Percentiles rank a stretch among this genome's conserved stretches.
These are phyloP conservation scores for Porodaedalea pini DNA, from an alignment of 1,284 basidiomycete genomes.

Conservation along the genomic window DNA sequence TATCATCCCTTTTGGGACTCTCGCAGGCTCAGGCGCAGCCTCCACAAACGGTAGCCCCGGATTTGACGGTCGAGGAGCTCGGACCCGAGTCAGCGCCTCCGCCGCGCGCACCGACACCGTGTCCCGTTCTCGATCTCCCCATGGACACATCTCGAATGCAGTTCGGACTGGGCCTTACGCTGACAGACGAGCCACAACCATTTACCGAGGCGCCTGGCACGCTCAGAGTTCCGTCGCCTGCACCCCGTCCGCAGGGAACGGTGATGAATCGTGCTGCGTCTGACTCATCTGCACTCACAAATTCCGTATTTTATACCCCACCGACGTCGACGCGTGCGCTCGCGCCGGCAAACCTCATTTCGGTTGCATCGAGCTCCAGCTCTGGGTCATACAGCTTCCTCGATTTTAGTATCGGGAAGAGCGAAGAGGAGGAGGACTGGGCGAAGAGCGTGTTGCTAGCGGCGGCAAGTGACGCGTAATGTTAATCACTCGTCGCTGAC, in stretches of 20 bases:
- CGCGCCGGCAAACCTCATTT: background rate
- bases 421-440: constrained; percentile 15
- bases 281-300: constrained; percentile 13
- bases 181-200: background rate
- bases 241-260: background rate
- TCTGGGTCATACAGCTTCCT: constrained; percentile 17
- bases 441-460: constrained; percentile 18
- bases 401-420: constrained; percentile 15
- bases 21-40: constrained; percentile 6
- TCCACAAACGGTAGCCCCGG: background rate
- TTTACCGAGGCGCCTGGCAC: background rate
- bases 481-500: no score
- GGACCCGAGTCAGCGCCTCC: background rate
- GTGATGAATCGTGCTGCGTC: constrained; percentile 14
- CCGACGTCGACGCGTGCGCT: constrained; percentile 16
- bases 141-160: constrained; percentile 9
- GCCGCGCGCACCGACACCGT: background rate
- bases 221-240: background rate
- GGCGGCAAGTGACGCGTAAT: constrained; percentile 1
- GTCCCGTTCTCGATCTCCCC: constrained; percentile 17
- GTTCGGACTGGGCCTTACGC: constrained; percentile 8
- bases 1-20: constrained; percentile 18
- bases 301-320: constrained; percentile 18
- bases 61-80: background rate
- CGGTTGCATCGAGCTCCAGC: background rate